phyloP scores from a whole-genome alignment of 495 filamentous ascomycete species.

The Aspergillus heteromorphus region DNA sequence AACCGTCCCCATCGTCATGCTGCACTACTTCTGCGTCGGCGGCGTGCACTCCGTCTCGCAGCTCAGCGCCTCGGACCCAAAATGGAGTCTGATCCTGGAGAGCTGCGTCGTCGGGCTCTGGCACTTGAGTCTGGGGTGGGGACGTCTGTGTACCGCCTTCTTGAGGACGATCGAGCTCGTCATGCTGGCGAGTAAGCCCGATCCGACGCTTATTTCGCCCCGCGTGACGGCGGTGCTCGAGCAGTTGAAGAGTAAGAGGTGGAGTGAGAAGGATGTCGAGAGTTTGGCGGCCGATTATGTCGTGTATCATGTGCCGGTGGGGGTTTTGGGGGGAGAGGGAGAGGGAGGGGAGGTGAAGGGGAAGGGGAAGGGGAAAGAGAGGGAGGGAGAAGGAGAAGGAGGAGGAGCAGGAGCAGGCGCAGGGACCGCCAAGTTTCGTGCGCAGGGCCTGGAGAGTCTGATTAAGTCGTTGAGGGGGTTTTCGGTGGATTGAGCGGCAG shows the following conservation, averaged over 20 bases:
- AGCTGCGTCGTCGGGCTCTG: conserved; percentile 23
- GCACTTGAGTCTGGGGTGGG: conserved; percentile 27
- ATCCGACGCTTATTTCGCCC: conserved; percentile 12
- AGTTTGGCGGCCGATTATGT: conserved; percentile 23
- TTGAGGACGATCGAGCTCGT: conserved; percentile 22
- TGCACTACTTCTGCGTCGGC: conserved; percentile 23
- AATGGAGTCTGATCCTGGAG: conserved; percentile 24
- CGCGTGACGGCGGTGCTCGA: conserved; percentile 17
- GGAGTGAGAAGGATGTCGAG: conserved; percentile 16
- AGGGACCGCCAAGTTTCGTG: too few species aligned
- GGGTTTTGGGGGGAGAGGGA: too few species aligned
- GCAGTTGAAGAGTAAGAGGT: conserved; percentile 13
- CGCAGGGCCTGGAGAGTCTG: too few species aligned
- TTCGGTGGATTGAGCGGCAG: too few species aligned
- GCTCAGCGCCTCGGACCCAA: conserved; percentile 10
- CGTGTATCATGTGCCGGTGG: conserved; percentile 16
- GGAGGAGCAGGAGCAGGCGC: too few species aligned
- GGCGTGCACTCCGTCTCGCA: conserved; percentile 20
- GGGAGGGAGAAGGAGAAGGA: too few species aligned
- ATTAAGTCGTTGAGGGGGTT: too few species aligned
- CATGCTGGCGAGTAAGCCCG: conserved; percentile 11
- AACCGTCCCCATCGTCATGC: conserved; percentile 26
- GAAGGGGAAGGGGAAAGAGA: too few species aligned
- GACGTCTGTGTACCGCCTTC: conserved; percentile 23
- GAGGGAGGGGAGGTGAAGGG: too few species aligned